These are phyloP conservation scores for Penicillium corylophilum DNA, from an alignment of 2,329 filamentous ascomycete genomes.

Conservation along the genomic window DNA sequence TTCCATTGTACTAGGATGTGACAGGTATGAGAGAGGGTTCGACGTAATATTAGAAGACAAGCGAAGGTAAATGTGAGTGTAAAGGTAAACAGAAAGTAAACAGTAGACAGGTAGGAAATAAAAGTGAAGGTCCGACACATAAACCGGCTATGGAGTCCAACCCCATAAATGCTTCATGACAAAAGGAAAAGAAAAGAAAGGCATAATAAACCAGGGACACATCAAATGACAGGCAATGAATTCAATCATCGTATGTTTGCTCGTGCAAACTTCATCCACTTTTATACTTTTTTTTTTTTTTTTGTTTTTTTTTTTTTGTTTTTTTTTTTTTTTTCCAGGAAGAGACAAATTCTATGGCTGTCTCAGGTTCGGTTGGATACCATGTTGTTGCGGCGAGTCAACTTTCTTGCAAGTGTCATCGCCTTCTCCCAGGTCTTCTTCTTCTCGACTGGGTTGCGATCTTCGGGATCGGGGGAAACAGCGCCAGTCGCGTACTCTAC, in stretches of 20 bases:
- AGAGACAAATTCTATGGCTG: too few relatives aligned
- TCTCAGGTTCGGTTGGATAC: constrained; percentile 24
- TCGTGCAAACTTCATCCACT: neutral
- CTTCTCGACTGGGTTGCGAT: constrained; percentile 12
- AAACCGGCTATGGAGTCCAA: constrained; percentile 1
- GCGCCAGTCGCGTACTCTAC: constrained; percentile 15
- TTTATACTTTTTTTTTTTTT: neutral
- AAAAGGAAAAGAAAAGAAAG: constrained; percentile 1
- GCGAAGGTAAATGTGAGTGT: neutral
- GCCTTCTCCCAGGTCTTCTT: constrained; percentile 31
- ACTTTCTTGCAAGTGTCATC: constrained; percentile 28
- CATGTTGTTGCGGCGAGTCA: constrained; percentile 27
- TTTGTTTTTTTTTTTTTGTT: constrained; percentile 4
- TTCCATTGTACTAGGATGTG: neutral
- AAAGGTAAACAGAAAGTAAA: constrained; percentile 4
- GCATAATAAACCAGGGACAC: neutral
- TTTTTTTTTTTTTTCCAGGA: neutral
- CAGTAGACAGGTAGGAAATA: constrained; percentile 6
- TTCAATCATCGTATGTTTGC: neutral
- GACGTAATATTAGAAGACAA: neutral
- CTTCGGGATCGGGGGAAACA: constrained; percentile 6
- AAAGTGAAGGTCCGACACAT: constrained; percentile 1
- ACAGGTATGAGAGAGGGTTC: neutral
- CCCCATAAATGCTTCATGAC: neutral
- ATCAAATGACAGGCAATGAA: neutral